These are phyloP conservation scores for Saccharomycopsis schoenii DNA, from an alignment of 805 yeast species.

Conservation along the genomic window DNA sequence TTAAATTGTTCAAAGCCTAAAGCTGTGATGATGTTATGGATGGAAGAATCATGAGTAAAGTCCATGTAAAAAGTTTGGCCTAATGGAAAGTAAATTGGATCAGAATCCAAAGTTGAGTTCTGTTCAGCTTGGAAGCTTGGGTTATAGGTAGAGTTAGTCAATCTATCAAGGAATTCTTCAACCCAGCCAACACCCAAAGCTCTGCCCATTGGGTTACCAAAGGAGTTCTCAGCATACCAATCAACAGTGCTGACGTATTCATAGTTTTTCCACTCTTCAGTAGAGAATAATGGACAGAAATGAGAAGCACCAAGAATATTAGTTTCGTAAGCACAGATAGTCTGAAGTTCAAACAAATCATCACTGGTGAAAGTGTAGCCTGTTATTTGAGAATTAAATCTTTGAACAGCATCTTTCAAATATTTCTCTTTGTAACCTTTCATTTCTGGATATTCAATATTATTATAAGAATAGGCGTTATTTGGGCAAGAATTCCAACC, in stretches of 20 bases:
- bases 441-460: constrained; percentile 4
- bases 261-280: constrained; percentile 52
- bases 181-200: constrained; percentile 55
- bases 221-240: constrained; percentile 53
- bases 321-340: constrained; percentile 66
- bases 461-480: constrained; percentile 9
- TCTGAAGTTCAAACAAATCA: constrained; percentile 46
- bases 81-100: constrained; percentile 27
- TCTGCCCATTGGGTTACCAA: constrained; percentile 48
- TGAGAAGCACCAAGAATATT: constrained; percentile 58
- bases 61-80: constrained; percentile 51
- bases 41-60: constrained; percentile 67
- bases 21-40: constrained; percentile 53
- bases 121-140: constrained; percentile 38
- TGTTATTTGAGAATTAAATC: constrained; percentile 47
- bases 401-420: constrained; percentile 42
- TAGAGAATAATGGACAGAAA: constrained; percentile 58
- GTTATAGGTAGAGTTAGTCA: constrained; percentile 39
- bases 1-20: constrained; percentile 37
- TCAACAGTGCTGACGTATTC: constrained; percentile 51
- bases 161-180: constrained; percentile 30
- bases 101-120: constrained; percentile 31
- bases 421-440: constrained; percentile 24
- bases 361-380: constrained; percentile 40
- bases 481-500: constrained; percentile 17